phyloP scores from a whole-genome alignment of 805 yeast species.

The Pichia nakasei region DNA sequence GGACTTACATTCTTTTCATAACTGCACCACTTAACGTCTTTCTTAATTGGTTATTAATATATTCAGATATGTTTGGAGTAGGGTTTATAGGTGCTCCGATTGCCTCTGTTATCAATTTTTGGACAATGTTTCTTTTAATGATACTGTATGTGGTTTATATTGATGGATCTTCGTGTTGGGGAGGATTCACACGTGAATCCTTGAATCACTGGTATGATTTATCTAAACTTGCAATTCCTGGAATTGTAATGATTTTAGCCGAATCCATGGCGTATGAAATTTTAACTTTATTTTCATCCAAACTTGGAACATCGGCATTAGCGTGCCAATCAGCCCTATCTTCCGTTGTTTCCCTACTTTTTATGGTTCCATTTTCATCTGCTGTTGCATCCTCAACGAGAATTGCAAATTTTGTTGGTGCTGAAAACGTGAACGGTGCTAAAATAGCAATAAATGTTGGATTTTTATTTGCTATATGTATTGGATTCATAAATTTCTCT shows the following conservation, averaged over 20 bases:
- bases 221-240: slow-evolving; percentile 42
- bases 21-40: slow-evolving; percentile 68
- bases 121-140: slow-evolving; percentile 55
- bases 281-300: slow-evolving; percentile 44
- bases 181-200: slow-evolving; percentile 36
- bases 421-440: slow-evolving; percentile 24
- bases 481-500: slow-evolving; percentile 33
- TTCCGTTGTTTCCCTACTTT: slow-evolving; percentile 41
- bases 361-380: slow-evolving; percentile 50
- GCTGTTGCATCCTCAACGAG: slow-evolving; percentile 49
- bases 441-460: slow-evolving; percentile 36
- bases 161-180: slow-evolving; percentile 68
- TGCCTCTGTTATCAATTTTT: slow-evolving; percentile 61
- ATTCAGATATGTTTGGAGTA: slow-evolving; percentile 47
- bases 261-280: slow-evolving; percentile 52
- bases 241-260: slow-evolving; percentile 45
- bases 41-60: slow-evolving; percentile 57
- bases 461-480: slow-evolving; percentile 26
- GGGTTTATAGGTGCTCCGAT: slow-evolving; percentile 75
- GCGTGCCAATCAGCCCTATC: slow-evolving; percentile 52
- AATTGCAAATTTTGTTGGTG: slow-evolving; percentile 47
- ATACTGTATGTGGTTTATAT: slow-evolving; percentile 45
- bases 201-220: slow-evolving; percentile 31
- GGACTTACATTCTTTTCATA: slow-evolving; percentile 54
- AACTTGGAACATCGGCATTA: slow-evolving; percentile 42